Evolutionary conservation across 345 rosid species (phyloP), one percentile per base, ranked within the genome.

Genomic region (Pistacia atlantica): DNA sequence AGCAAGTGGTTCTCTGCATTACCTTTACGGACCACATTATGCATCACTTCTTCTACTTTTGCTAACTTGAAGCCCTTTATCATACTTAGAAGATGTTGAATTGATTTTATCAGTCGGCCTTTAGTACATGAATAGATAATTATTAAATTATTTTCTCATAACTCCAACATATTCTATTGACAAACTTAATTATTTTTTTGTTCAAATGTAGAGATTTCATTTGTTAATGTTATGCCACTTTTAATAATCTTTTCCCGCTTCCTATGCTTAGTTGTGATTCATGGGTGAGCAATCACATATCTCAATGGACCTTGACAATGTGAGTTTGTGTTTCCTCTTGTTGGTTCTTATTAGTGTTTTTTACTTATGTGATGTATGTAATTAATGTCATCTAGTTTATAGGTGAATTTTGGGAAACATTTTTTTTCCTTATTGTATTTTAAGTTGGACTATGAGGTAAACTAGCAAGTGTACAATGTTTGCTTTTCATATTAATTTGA

Each of bases 241-340:
- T 42, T 5, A 42, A 42, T 42, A 42, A 42, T 42, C 46, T 42
- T 42, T 42, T 42, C 46, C 1, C 8, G 9, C 46, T 42, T 42
- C 46, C 8, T 0, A 67, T 51, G 72, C 71, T 71, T 78, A 95
- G 98, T 95, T 95, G 76, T 80, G 83, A 78, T 91, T 95, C 87
- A 91, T 95, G 91, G 97, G 97, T 64, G 90, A 90, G 82, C 94
- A 90, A 65, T 90, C 98, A 25, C 97, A 90, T 85, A 88, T 95
- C 52, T 87, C 97, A 58, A 85, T 90, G 94, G 97, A 95, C 78
- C 85, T 95, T 49, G 95, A 90, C 85, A 84, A 84, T 80, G 98
- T 91, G 79, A 90, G 98, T 83, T 75, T 59, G 37, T 74, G 61
- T 54, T 16, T 42, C 46, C 68, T 73, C 25, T 17, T 52, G 5